A percentile compares a stretch with the other conserved stretches of the same genome.
Conservation (phyloP, 139 green algal species). For the Dunaliella sp. region DNA sequence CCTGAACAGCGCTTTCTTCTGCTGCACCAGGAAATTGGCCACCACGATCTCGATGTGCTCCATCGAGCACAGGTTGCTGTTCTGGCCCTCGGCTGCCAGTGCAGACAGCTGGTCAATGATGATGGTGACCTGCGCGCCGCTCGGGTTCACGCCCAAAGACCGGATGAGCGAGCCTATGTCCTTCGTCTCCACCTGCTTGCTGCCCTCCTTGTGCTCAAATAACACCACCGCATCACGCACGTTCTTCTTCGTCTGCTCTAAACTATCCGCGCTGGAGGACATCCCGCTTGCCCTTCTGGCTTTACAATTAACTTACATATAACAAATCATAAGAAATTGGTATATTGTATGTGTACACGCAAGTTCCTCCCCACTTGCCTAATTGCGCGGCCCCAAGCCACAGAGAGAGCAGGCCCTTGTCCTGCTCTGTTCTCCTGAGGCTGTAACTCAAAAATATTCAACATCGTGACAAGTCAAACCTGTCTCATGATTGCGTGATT, state of each 20-base stretch:
- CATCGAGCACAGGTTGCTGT: slow-evolving; percentile 9
- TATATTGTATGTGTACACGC: too few species aligned
- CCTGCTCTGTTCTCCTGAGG: too few species aligned
- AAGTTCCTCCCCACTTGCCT: too few species aligned
- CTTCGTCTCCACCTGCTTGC: slow-evolving; percentile 48
- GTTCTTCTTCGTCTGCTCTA: slow-evolving; percentile 15
- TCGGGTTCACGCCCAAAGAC: slow-evolving; percentile 52
- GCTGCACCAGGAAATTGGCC: slow-evolving; percentile 23
- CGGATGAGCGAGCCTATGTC: slow-evolving; percentile 47
- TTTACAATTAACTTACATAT: too few species aligned
- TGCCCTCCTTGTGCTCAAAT: slow-evolving; percentile 64
- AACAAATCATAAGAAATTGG: too few species aligned
- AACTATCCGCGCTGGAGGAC: neutral
- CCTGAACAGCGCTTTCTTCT: slow-evolving; percentile 20
- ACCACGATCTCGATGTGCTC: slow-evolving; percentile 42
- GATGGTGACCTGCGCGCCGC: slow-evolving; percentile 22
- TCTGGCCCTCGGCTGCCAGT: slow-evolving; percentile 19
- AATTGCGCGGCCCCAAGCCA: too few species aligned
- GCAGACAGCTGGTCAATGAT: slow-evolving; percentile 39
- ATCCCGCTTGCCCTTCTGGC: too few species aligned
- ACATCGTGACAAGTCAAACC: too few species aligned
- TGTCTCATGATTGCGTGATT: too few species aligned
- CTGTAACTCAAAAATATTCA: too few species aligned
- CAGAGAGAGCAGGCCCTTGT: too few species aligned
- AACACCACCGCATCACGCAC: slow-evolving; percentile 46